Percentiles rank a stretch among this genome's conserved stretches.
These are phyloP conservation scores for Mycena chlorophos DNA, from an alignment of 768 basidiomycete genomes.

Conservation along the genomic window DNA sequence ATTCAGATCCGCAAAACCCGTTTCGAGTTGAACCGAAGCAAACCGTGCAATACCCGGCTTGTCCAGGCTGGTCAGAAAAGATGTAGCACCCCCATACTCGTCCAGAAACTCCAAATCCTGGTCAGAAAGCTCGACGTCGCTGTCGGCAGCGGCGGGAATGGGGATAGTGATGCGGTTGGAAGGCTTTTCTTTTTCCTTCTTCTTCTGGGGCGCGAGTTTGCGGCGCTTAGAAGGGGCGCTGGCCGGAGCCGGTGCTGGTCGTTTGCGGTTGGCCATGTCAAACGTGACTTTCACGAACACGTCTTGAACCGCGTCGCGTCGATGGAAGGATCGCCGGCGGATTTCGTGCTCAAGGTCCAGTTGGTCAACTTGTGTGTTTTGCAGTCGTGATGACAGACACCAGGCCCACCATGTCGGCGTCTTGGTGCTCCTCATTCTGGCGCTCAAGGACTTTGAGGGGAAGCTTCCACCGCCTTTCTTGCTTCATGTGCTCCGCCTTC, in stretches of 20 bases:
- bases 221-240: conserved; percentile 56
- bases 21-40: not conserved
- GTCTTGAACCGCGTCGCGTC: not conserved
- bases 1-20: conserved; percentile 1
- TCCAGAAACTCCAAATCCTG: conserved; percentile 67
- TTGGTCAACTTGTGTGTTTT: conserved; percentile 10
- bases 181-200: conserved; percentile 52
- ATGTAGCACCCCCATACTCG: conserved; percentile 59
- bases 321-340: conserved; percentile 2
- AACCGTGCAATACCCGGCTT: conserved; percentile 75
- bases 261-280: conserved; percentile 25
- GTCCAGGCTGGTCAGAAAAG: conserved; percentile 75
- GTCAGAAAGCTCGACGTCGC: conserved; percentile 62
- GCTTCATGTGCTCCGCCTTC: conserved; percentile 62
- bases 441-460: conserved; percentile 60
- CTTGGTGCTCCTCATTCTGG: conserved; percentile 59
- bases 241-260: not conserved
- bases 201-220: conserved; percentile 45
- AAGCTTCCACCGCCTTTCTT: conserved; percentile 58
- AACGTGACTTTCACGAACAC: conserved; percentile 1
- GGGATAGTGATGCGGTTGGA: conserved; percentile 60
- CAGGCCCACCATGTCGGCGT: conserved; percentile 77
- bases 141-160: conserved; percentile 54
- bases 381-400: conserved; percentile 54
- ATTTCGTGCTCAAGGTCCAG: not conserved